Base-by-base conservation (phyloP, 495 filamentous ascomycete species). In the Penicillium samsonianum region DNA sequence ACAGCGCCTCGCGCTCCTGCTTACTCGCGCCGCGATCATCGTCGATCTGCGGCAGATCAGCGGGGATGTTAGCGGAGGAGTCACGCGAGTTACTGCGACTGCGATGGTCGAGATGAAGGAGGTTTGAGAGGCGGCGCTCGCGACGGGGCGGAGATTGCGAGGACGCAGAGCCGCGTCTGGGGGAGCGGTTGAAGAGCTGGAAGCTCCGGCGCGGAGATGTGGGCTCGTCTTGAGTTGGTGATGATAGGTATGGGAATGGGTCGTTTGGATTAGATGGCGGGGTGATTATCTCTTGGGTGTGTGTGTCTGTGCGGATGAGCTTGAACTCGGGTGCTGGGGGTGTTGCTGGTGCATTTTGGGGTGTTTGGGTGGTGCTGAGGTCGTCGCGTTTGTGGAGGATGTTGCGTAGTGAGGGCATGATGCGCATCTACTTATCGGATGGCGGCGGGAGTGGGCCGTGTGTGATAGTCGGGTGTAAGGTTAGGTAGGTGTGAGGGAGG, bases 231-330 rank as follows among this genome's bases (percentile, higher is more conserved):
- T 60, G 25, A 6, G 22, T 41, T 22, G 52, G 42, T 14, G 47
- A 37, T 25, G 28, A 42, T 22, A 41, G 35, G 33, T 40, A 38
- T 44, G 12, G 30, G 23, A 23, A 5, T 14, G 57, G 59, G 56
- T 84, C 74, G 63, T 72, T 73, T 25, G 72, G 69, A 63, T 79
- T 77, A 55, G 68, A 73, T 12, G 91, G 87, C 17, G 89, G 87
- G 31, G 75, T 73, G 67, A 95, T 87, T 53, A 88, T 73, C 71
- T 96, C 91, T 68, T 91, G 82, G 2, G 85, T 85, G 53, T 86
- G 77, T 12, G 93, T 96, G 67, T 93, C 91, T 57, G 87, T 87
- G 42, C 92, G 85, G 59, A 95, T 80, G 78, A 98, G 89, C 56
- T 80, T 91, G 75, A 97, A 89, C 65, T 88, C 84, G 54, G 90